A percentile compares a stretch with the other conserved stretches of the same genome.
Evolutionary conservation across 2,329 filamentous ascomycete species (phyloP).

Genomic region (Paecilomyces sp.): DNA sequence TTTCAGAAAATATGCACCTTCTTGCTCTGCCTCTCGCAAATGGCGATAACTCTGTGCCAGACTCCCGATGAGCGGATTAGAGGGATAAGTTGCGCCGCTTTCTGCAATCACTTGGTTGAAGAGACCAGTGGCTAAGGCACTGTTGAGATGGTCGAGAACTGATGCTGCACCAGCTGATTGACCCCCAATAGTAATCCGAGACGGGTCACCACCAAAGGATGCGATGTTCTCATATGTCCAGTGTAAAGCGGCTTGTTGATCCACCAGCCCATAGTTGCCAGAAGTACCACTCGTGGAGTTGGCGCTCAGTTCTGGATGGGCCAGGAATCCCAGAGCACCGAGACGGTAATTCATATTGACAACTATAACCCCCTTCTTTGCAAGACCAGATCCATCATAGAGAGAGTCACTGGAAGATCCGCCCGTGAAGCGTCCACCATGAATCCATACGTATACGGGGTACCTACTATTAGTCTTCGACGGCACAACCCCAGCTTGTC

Average conservation of each 20-base stretch:
- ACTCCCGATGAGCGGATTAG: slow-evolving; percentile 19
- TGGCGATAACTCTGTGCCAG: slow-evolving; percentile 18
- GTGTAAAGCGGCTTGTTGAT: slow-evolving; percentile 14
- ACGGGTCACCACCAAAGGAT: slow-evolving; percentile 15
- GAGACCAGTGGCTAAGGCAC: slow-evolving; percentile 14
- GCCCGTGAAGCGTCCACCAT: background rate
- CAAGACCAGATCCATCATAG: background rate
- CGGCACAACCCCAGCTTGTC: slow-evolving; percentile 1
- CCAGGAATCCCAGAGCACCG: slow-evolving; percentile 19
- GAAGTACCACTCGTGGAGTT: slow-evolving; percentile 17
- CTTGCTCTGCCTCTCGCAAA: slow-evolving; percentile 12
- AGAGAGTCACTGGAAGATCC: background rate
- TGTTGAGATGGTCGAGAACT: slow-evolving; percentile 15
- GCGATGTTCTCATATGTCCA: slow-evolving; percentile 16
- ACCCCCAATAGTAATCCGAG: slow-evolving; percentile 18
- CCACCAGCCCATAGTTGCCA: slow-evolving; percentile 20
- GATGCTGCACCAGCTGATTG: slow-evolving; percentile 25
- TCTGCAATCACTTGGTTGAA: slow-evolving; percentile 24
- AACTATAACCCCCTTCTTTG: slow-evolving; percentile 7
- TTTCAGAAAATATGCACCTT: slow-evolving; percentile 27
- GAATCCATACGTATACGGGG: slow-evolving; percentile 1
- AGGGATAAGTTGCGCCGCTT: slow-evolving; percentile 23
- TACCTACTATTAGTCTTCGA: background rate
- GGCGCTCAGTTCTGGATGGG: slow-evolving; percentile 14
- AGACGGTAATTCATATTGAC: slow-evolving; percentile 19